Evolutionary conservation across 2,329 filamentous ascomycete species (phyloP).

Genomic region (Alternaria novae-zelandiae): DNA sequence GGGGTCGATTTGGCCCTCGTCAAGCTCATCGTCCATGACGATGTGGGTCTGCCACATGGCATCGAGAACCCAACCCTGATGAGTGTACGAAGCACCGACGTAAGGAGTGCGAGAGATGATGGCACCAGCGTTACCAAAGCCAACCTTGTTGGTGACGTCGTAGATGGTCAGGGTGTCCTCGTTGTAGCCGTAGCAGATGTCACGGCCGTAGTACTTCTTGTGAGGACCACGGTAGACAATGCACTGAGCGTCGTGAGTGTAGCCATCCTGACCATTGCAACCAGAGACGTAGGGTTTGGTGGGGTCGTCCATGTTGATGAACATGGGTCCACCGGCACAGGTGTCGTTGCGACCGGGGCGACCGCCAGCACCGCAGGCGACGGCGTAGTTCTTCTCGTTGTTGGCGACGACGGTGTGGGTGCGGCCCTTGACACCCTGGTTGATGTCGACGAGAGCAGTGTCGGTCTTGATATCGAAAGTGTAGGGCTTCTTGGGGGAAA

Average conservation of each 20-base stretch:
- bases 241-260: constrained; percentile 68
- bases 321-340: constrained; percentile 62
- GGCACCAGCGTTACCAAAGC: constrained; percentile 60
- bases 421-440: constrained; percentile 33
- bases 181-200: constrained; percentile 66
- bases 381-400: constrained; percentile 43
- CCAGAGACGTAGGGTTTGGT: constrained; percentile 55
- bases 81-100: constrained; percentile 62
- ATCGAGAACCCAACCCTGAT: constrained; percentile 63
- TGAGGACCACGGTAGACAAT: constrained; percentile 63
- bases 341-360: constrained; percentile 38
- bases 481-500: constrained; percentile 41
- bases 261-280: constrained; percentile 63
- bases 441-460: constrained; percentile 38
- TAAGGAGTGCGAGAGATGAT: constrained; percentile 63
- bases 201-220: constrained; percentile 55
- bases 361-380: constrained; percentile 42
- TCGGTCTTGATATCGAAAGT: constrained; percentile 39
- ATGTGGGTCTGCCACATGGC: constrained; percentile 45
- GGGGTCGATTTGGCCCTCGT: constrained; percentile 44
- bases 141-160: constrained; percentile 61
- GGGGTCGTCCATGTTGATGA: constrained; percentile 64
- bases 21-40: constrained; percentile 48
- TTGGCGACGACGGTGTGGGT: constrained; percentile 48
- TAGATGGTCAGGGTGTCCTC: constrained; percentile 61